Conservation (phyloP, 306 rosid species). For the Fragaria vesca region DNA sequence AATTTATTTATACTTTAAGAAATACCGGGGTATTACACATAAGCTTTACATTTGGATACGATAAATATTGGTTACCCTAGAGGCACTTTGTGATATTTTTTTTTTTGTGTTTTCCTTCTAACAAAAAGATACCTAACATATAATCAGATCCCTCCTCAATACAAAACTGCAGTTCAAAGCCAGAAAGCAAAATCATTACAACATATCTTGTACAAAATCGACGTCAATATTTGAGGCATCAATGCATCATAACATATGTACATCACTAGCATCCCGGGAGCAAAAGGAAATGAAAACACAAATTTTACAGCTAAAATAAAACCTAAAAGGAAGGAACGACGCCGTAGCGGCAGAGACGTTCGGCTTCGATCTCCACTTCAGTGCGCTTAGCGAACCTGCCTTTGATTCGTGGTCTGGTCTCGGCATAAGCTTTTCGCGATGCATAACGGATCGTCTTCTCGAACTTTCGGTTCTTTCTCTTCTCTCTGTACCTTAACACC, state of each 20-base stretch:
- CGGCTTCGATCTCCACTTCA: slow-evolving; percentile 49
- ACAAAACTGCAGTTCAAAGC: background rate
- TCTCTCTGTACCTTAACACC: slow-evolving; percentile 94
- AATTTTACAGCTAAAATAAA: background rate
- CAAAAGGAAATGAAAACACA: background rate
- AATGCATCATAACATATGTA: background rate
- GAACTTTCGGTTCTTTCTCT: slow-evolving; percentile 94
- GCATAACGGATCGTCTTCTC: slow-evolving; percentile 97
- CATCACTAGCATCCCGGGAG: background rate
- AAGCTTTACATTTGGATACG: no score
- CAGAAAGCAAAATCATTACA: slow-evolving; percentile 8
- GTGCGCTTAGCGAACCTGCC: slow-evolving; percentile 91
- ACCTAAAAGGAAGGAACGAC: slow-evolving; percentile 68
- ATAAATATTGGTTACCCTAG: no score
- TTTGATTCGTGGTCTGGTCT: slow-evolving; percentile 90
- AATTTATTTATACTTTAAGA: no score
- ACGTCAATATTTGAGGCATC: background rate
- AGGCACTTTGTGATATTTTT: no score
- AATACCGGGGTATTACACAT: no score
- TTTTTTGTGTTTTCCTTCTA: no score
- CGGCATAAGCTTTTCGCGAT: slow-evolving; percentile 91
- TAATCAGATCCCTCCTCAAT: background rate
- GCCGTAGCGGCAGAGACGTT: slow-evolving; percentile 64
- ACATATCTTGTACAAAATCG: background rate
- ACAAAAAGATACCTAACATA: no score